Conservation (phyloP, 441 rosid species). For the Codiaeum variegatum region DNA sequence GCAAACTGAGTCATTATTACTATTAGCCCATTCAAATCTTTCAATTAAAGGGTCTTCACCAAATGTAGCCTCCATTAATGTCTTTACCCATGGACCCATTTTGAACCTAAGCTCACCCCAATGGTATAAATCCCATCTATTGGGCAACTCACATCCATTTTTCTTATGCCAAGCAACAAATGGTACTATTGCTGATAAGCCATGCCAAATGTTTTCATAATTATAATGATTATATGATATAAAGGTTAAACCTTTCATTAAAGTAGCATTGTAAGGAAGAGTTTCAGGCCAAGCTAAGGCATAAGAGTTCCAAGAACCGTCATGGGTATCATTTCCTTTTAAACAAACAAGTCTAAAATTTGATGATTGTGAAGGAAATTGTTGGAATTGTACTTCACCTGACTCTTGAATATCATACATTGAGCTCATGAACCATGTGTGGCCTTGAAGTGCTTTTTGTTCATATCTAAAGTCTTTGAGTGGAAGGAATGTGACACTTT, state of each 20-base stretch:
- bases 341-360: slow-evolving; percentile 49
- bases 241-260: slow-evolving; percentile 54
- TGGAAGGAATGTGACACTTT: slow-evolving; percentile 51
- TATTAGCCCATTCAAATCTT: slow-evolving; percentile 25
- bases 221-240: slow-evolving; percentile 60
- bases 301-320: slow-evolving; percentile 64
- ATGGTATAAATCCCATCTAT: slow-evolving; percentile 58
- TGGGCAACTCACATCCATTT: slow-evolving; percentile 42
- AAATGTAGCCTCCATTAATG: slow-evolving; percentile 43
- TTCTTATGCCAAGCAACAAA: slow-evolving; percentile 62
- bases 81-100: slow-evolving; percentile 48
- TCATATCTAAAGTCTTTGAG: slow-evolving; percentile 59
- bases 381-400: slow-evolving; percentile 59
- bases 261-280: slow-evolving; percentile 44
- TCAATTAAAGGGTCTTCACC: slow-evolving; percentile 24
- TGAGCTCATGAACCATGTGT: slow-evolving; percentile 87
- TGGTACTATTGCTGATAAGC: slow-evolving; percentile 47
- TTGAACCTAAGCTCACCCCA: slow-evolving; percentile 58
- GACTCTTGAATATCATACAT: slow-evolving; percentile 47
- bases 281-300: slow-evolving; percentile 61
- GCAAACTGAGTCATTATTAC: slow-evolving; percentile 38
- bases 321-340: slow-evolving; percentile 55
- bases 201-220: slow-evolving; percentile 69
- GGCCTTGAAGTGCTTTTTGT: slow-evolving; percentile 45
- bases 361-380: slow-evolving; percentile 59